These are phyloP conservation scores for Amphichorda felina DNA, from an alignment of 2,329 filamentous ascomycete species.

Conservation along the genomic window DNA sequence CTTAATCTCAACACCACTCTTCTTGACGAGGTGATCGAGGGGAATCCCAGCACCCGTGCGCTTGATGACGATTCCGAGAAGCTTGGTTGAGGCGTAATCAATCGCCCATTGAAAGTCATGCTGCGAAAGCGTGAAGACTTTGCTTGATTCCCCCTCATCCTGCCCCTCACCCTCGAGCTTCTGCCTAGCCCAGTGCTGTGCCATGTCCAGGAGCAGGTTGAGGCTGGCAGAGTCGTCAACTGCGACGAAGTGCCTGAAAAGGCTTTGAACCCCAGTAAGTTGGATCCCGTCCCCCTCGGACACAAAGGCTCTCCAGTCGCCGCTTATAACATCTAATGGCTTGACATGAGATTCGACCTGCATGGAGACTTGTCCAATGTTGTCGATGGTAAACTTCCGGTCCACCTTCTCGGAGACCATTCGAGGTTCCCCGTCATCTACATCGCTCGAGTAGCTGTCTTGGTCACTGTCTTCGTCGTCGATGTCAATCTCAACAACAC, in stretches of 20 bases:
- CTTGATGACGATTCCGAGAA: constrained; percentile 54
- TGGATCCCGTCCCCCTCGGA: constrained; percentile 9
- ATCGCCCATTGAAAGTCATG: constrained; percentile 31
- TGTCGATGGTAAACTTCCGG: constrained; percentile 62
- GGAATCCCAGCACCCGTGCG: constrained; percentile 57
- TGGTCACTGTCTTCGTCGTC: constrained; percentile 21
- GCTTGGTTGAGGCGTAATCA: constrained; percentile 34
- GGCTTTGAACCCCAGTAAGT: constrained; percentile 4
- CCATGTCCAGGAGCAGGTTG: constrained; percentile 44
- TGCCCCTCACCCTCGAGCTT: constrained; percentile 20
- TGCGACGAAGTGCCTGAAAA: constrained; percentile 34
- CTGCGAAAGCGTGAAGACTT: constrained; percentile 26
- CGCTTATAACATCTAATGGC: constrained; percentile 40
- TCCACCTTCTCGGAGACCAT: constrained; percentile 46
- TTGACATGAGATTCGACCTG: constrained; percentile 53
- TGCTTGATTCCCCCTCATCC: constrained; percentile 16
- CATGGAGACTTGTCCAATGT: constrained; percentile 57
- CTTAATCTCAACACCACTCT: constrained; percentile 49
- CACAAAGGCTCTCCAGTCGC: constrained; percentile 20
- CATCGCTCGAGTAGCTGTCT: constrained; percentile 18
- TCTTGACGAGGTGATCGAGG: constrained; percentile 52
- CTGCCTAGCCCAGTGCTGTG: constrained; percentile 25
- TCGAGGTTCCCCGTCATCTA: constrained; percentile 23
- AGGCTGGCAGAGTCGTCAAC: constrained; percentile 42
- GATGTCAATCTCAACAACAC: constrained; percentile 19